A percentile compares a stretch with the other conserved stretches of the same genome.
Evolutionary conservation across 495 filamentous ascomycete genomes (phyloP).

Genomic region (Pseudevernia furfuracea): DNA sequence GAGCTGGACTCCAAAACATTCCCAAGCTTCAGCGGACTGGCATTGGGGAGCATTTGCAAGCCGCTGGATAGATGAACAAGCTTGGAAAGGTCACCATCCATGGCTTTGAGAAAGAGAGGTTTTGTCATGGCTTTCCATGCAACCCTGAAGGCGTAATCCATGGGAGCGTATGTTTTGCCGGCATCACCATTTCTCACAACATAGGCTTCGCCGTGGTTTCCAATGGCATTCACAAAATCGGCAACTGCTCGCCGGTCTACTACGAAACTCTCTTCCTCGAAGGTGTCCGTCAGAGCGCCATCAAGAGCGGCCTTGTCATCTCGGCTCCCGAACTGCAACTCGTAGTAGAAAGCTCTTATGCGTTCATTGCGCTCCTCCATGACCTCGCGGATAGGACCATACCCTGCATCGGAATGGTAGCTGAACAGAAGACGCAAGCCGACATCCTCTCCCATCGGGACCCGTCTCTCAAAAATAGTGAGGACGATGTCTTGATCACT

Average conservation of each 20-base stretch:
- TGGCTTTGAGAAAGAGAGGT: slow-evolving; percentile 1
- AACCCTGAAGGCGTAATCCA: neutral
- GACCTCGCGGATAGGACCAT: neutral
- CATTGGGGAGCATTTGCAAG: neutral
- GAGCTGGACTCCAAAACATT: neutral
- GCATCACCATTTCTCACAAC: too few species aligned
- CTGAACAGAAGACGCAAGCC: neutral
- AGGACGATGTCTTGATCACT: slow-evolving; percentile 70
- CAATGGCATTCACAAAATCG: too few species aligned
- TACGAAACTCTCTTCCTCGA: too few species aligned
- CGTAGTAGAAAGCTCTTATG: slow-evolving; percentile 1
- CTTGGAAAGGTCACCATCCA: neutral
- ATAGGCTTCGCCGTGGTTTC: too few species aligned
- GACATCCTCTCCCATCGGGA: too few species aligned
- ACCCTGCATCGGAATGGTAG: neutral
- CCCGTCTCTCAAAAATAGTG: slow-evolving; percentile 75
- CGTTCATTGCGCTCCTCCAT: slow-evolving; percentile 5
- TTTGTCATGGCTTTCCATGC: neutral
- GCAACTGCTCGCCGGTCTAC: too few species aligned
- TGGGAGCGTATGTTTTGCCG: neutral
- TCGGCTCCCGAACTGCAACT: neutral
- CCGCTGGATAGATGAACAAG: slow-evolving; percentile 1
- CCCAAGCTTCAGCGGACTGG: neutral
- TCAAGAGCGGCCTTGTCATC: too few species aligned
- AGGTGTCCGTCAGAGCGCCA: too few species aligned